Percentiles rank a stretch among this genome's conserved stretches.
phyloP scores from a whole-genome alignment of 768 basidiomycete genomes.

The Mycena rebaudengoi region DNA sequence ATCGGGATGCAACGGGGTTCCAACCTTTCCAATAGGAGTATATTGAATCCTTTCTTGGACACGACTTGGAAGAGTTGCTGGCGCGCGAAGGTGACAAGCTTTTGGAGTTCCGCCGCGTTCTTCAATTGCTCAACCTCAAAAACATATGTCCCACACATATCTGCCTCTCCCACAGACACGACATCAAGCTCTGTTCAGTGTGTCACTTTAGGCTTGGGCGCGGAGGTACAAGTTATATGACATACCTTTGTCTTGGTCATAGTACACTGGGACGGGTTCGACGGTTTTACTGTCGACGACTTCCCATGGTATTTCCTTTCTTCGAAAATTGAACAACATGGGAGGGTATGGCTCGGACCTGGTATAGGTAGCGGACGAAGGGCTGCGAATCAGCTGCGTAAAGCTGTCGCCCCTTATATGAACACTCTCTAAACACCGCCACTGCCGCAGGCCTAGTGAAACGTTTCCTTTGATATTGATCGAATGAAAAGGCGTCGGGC shows the following conservation, averaged over 20 bases:
- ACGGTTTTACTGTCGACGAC: slow-evolving; percentile 74
- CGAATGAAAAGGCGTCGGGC: too few relatives aligned
- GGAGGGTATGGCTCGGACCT: slow-evolving; percentile 17
- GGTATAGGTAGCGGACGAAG: too few relatives aligned
- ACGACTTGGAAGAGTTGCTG: slow-evolving; percentile 69
- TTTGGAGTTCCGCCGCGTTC: slow-evolving; percentile 55
- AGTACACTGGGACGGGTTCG: slow-evolving; percentile 70
- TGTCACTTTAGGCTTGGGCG: not conserved
- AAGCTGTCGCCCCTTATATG: too few relatives aligned
- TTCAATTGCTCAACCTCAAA: slow-evolving; percentile 63
- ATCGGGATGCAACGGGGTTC: not conserved
- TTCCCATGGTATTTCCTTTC: slow-evolving; percentile 77
- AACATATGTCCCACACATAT: slow-evolving; percentile 68
- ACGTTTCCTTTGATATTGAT: too few relatives aligned
- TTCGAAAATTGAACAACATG: slow-evolving; percentile 58
- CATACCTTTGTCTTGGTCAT: slow-evolving; percentile 65
- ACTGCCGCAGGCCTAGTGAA: too few relatives aligned
- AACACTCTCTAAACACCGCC: too few relatives aligned
- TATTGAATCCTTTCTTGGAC: slow-evolving; percentile 64
- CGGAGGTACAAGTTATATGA: not conserved
- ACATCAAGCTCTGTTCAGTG: slow-evolving; percentile 63
- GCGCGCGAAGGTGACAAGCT: slow-evolving; percentile 68
- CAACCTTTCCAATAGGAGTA: slow-evolving; percentile 74
- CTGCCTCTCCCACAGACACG: slow-evolving; percentile 57
- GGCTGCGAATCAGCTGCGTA: too few relatives aligned